Conservation (phyloP, 176 grass and related monocot species). For the Pharus latifolius region DNA sequence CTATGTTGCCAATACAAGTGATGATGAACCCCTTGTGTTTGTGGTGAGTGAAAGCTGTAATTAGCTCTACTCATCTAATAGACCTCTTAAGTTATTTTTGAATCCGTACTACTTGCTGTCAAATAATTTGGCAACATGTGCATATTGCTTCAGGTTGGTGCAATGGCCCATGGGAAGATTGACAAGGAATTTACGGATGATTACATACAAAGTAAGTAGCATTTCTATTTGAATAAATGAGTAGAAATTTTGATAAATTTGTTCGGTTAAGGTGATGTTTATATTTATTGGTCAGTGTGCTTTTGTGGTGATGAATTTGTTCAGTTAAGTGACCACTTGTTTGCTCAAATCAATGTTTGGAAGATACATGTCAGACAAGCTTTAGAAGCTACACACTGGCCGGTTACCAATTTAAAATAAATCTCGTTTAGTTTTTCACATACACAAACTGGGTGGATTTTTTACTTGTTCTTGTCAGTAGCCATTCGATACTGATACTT, state of each 20-base stretch:
- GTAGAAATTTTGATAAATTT: background rate
- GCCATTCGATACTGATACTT: too few relatives aligned
- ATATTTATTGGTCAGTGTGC: background rate
- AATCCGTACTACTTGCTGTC: background rate
- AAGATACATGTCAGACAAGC: too few relatives aligned
- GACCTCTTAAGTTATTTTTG: background rate
- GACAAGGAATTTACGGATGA: conserved; percentile 79
- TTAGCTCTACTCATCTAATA: background rate
- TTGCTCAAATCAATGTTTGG: too few relatives aligned
- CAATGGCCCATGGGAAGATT: conserved; percentile 92
- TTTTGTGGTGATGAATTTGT: background rate
- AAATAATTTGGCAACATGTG: background rate
- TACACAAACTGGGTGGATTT: too few relatives aligned
- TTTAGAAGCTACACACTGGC: too few relatives aligned
- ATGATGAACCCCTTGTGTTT: conserved; percentile 66
- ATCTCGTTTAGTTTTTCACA: too few relatives aligned
- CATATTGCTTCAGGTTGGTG: conserved; percentile 63
- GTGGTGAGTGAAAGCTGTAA: conserved; percentile 51
- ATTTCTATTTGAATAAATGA: background rate
- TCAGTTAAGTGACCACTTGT: too few relatives aligned
- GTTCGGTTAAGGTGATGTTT: background rate
- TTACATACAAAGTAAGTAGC: conserved; percentile 81
- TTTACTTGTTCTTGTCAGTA: too few relatives aligned
- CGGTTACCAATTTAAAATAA: too few relatives aligned
- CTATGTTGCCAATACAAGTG: conserved; percentile 70